Evolutionary conservation across 2,329 filamentous ascomycete genomes (phyloP).

Genomic region (Alternaria sp.): DNA sequence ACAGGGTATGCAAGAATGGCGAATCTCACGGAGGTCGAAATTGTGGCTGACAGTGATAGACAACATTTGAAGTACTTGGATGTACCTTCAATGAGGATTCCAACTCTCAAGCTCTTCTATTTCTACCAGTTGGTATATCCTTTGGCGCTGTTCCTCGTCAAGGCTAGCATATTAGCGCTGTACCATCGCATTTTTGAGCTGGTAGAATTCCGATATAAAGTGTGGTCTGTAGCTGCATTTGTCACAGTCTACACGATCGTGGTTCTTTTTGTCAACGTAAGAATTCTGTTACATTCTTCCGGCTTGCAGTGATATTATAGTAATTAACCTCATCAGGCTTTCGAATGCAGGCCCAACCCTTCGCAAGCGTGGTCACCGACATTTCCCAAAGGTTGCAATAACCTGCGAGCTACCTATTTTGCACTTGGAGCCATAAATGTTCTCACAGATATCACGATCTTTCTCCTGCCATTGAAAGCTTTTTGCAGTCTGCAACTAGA

Average conservation of each 20-base stretch:
- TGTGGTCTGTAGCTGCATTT: slow-evolving; percentile 13
- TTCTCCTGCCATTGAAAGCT: slow-evolving; percentile 24
- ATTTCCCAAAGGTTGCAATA: slow-evolving; percentile 33
- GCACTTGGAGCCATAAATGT: slow-evolving; percentile 28
- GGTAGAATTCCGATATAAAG: slow-evolving; percentile 13
- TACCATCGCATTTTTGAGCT: slow-evolving; percentile 31
- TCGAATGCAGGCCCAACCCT: slow-evolving; percentile 25
- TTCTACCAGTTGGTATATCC: slow-evolving; percentile 37
- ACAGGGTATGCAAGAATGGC: slow-evolving; percentile 3
- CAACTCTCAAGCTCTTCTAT: slow-evolving; percentile 20
- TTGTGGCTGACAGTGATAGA: background rate
- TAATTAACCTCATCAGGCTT: slow-evolving; percentile 18
- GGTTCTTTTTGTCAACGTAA: slow-evolving; percentile 24
- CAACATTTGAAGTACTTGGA: background rate
- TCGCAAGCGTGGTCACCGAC: slow-evolving; percentile 25
- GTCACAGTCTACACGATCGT: slow-evolving; percentile 22
- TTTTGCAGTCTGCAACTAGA: too few species aligned
- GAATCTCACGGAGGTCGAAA: too few species aligned
- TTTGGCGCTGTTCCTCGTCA: slow-evolving; percentile 30
- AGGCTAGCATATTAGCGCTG: slow-evolving; percentile 31
- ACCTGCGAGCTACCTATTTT: slow-evolving; percentile 28
- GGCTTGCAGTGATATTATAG: too few species aligned
- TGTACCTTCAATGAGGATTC: background rate
- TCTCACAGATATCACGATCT: slow-evolving; percentile 27
- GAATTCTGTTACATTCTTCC: too few species aligned